Conservation (phyloP, 2,329 filamentous ascomycete species). For the Sclerotinia subarctica region DNA sequence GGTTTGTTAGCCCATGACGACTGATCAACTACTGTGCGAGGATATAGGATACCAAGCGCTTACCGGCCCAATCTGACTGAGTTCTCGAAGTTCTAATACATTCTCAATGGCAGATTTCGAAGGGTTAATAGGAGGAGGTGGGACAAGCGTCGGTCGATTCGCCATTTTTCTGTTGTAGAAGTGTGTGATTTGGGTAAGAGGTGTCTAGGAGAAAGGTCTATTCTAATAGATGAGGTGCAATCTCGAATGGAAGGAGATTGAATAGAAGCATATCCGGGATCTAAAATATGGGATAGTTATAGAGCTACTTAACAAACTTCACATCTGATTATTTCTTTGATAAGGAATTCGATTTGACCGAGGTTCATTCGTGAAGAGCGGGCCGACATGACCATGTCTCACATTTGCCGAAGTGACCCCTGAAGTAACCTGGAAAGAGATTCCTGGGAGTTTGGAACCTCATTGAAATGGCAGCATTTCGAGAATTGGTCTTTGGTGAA, state of each 20-base stretch:
- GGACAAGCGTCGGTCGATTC: conserved; percentile 60
- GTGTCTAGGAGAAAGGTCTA: not conserved
- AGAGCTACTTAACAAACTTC: not conserved
- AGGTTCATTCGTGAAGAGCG: not conserved
- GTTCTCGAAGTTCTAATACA: conserved; percentile 78
- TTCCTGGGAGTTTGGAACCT: not conserved
- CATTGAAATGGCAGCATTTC: not conserved
- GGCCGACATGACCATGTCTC: not conserved
- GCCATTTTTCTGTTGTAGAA: conserved; percentile 29
- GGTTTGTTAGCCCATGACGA: not conserved
- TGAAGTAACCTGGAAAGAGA: not conserved
- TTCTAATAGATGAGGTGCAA: not conserved
- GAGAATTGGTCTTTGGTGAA: not conserved
- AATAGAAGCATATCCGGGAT: not conserved
- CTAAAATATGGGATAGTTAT: not conserved
- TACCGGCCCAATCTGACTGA: conserved; percentile 72
- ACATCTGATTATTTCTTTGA: conserved; percentile 6
- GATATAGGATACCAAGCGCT: conserved; percentile 32
- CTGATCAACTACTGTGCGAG: conserved; percentile 18
- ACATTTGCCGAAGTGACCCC: conserved; percentile 2
- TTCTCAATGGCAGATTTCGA: conserved; percentile 82
- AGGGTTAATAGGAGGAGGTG: conserved; percentile 68
- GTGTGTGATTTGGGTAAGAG: not conserved
- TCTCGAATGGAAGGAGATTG: not conserved
- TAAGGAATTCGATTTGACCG: conserved; percentile 5